Conservation (phyloP, 176 grass and related monocot species). For the barley (Hordeum vulgare) region MorexV3_pseudomolecules_assembly NC_058519.1:292228705-292229204, state of each 20-base stretch:
- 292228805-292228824: not conserved
- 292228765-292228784: conserved; percentile 61
- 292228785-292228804: not conserved
- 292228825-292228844: not conserved
- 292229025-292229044: not conserved
- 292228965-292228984: not conserved
- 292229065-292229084: not conserved
- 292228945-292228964: not conserved
- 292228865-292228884: not conserved
- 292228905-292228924: not conserved
- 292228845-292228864: not conserved
- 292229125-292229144: not conserved
- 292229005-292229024: not conserved
- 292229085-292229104: not conserved
- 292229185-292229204: too few species aligned
- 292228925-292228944: not conserved
- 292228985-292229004: not conserved
- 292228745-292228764: conserved; percentile 30
- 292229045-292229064: not conserved
- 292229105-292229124: not conserved
- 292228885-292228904: not conserved
- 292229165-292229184: too few species aligned
- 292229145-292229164: not conserved
- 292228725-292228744: conserved; percentile 39
- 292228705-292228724: conserved; percentile 40